Evolutionary conservation across 192 early-diverging fungal genomes (phyloP), one percentile per base, ranked within the genome.

Genomic region (Powellomyces hirtus): DNA sequence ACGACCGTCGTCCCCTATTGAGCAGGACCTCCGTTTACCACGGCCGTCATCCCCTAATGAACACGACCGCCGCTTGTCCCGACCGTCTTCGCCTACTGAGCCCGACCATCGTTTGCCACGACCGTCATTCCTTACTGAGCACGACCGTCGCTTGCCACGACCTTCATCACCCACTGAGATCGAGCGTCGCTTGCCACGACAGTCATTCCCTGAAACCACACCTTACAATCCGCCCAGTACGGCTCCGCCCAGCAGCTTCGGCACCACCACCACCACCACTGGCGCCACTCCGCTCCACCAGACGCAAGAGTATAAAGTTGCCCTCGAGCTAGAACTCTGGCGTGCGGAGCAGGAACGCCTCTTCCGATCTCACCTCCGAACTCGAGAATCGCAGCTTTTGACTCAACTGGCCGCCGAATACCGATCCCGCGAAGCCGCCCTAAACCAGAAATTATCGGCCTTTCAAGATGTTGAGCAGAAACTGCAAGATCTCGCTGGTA

Each of bases 321-420:
- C 82, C 7, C 73, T 84, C 20, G 79, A 84, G 42, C 59, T 78
- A 22, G 82, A 79, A 40, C 37, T 84, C 10, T 84, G 82, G 82
- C 63, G 73, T 22, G 57, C 68, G 26, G 66, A 70, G n/a, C 71
- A 84, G 40, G 73, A 78, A 59, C 37, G 50, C n/a, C 70, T 75
- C 34, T 84, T 84, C 61, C 57, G 68, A 24, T 13, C 38, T 1
- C 68, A 81, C 29, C 63, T 84, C 13, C 36, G 61, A 30, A 20
- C 37, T 10, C 66, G 75, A 14, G 77, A 84, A 53, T 18, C 16
- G 30, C 59, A 68, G 30, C 66, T 79, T 37, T 33, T 79, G 30
- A 46, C 27, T 6, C 35, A 68, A 42, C 67, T 81, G 20, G 74
- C 75, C 24, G 33, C 16, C 46, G 79, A 84, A 49, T 81, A 59